Conservation (phyloP, 2,329 filamentous ascomycete genomes). For the Cordyceps pruinosa region DNA sequence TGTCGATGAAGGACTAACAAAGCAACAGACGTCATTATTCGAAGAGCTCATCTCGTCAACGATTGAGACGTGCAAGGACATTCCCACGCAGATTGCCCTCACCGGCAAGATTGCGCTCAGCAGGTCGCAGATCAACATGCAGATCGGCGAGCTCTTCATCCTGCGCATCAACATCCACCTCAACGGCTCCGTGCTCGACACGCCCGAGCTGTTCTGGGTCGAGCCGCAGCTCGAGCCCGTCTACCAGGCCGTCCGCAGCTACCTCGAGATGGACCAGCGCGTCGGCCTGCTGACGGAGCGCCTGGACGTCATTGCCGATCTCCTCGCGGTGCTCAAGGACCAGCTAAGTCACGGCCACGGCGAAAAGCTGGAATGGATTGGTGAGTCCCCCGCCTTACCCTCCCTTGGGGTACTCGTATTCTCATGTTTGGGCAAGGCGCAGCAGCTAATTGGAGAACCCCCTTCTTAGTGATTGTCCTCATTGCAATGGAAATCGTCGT, state of each 20-base stretch:
- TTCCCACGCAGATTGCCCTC: slow-evolving; percentile 84
- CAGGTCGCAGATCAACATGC: slow-evolving; percentile 94
- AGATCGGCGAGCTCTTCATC: slow-evolving; percentile 97
- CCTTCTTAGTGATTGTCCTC: slow-evolving; percentile 70
- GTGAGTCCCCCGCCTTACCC: slow-evolving; percentile 40
- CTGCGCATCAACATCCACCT: slow-evolving; percentile 96
- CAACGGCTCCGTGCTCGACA: slow-evolving; percentile 92
- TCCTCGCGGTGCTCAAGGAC: slow-evolving; percentile 89
- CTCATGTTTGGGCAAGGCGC: too few relatives aligned
- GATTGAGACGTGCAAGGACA: slow-evolving; percentile 86
- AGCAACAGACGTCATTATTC: slow-evolving; percentile 75
- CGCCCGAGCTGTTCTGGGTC: slow-evolving; percentile 96
- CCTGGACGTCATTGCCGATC: slow-evolving; percentile 82
- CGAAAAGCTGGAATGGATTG: slow-evolving; percentile 84
- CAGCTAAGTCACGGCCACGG: slow-evolving; percentile 90
- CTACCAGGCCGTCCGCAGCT: slow-evolving; percentile 90
- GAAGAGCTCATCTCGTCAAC: slow-evolving; percentile 93
- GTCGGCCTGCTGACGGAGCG: slow-evolving; percentile 84
- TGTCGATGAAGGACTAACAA: background rate
- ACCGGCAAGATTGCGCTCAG: slow-evolving; percentile 89
- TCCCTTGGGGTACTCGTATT: too few relatives aligned
- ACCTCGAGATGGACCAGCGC: slow-evolving; percentile 96
- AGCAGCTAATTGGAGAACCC: slow-evolving; percentile 13
- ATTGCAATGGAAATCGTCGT: slow-evolving; percentile 95
- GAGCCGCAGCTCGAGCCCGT: slow-evolving; percentile 95